phyloP scores from a whole-genome alignment of 805 yeast species.

The Pichia heedii region DNA sequence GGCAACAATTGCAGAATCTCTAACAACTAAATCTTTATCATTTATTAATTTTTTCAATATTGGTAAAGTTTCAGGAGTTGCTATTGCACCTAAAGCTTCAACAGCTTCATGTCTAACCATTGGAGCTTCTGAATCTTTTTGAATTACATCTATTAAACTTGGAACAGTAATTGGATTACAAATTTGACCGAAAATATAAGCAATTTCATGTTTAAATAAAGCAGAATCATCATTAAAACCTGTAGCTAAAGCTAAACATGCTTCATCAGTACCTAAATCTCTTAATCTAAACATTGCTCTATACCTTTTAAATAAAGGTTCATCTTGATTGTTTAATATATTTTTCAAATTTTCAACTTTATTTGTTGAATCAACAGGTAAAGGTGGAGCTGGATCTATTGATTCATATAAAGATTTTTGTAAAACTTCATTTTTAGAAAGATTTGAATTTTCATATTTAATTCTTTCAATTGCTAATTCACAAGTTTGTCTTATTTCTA shows the following conservation, averaged over 20 bases:
- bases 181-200: conserved; percentile 96
- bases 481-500: conserved; percentile 94
- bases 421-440: conserved; percentile 55
- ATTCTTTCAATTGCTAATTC: conserved; percentile 94
- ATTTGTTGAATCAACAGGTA: conserved; percentile 49
- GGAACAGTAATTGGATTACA: conserved; percentile 92
- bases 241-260: conserved; percentile 81
- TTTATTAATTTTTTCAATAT: conserved; percentile 68
- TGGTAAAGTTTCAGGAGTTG: conserved; percentile 91
- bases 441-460: conserved; percentile 76
- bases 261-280: conserved; percentile 89
- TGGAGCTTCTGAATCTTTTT: conserved; percentile 75
- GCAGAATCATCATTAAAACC: conserved; percentile 91
- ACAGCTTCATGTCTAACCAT: conserved; percentile 99
- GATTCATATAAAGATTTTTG: conserved; percentile 74
- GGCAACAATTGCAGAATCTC: conserved; percentile 96
- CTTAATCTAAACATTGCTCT: conserved; percentile 97
- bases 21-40: conserved; percentile 82
- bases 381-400: conserved; percentile 97
- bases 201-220: conserved; percentile 93
- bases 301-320: conserved; percentile 86
- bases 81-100: conserved; percentile 95
- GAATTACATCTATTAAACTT: conserved; percentile 70
- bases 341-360: conserved; percentile 57
- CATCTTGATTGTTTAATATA: conserved; percentile 65